Evolutionary conservation across 2,329 filamentous ascomycete genomes (phyloP).

Genomic region (Fonsecaea monophora): DNA sequence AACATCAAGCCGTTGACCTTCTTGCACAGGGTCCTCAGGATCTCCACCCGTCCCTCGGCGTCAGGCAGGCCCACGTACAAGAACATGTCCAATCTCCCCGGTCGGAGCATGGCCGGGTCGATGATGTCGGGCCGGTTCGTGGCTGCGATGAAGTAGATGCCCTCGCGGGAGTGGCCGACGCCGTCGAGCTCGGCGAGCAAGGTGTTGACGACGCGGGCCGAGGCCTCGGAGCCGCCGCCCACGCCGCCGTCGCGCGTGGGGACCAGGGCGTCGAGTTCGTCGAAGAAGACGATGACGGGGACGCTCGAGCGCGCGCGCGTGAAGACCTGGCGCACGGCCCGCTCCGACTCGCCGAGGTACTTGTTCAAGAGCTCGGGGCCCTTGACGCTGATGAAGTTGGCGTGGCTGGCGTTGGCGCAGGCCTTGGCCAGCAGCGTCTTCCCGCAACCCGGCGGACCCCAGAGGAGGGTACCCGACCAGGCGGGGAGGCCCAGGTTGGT

Average conservation of each 20-base stretch:
- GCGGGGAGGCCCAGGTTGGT: conserved; percentile 77
- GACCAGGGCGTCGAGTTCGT: conserved; percentile 92
- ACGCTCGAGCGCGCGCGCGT: conserved; percentile 82
- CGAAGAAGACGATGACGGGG: conserved; percentile 96
- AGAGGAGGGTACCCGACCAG: conserved; percentile 87
- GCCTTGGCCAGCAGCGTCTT: conserved; percentile 97
- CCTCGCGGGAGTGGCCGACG: conserved; percentile 72
- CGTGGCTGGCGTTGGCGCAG: conserved; percentile 91
- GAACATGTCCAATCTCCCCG: conserved; percentile 85
- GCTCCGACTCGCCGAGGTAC: conserved; percentile 95
- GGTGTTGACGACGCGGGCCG: conserved; percentile 89
- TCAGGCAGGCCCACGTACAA: conserved; percentile 88
- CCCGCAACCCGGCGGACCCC: conserved; percentile 95
- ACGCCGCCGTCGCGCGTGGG: conserved; percentile 79
- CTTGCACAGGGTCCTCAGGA: conserved; percentile 71
- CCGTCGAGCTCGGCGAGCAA: conserved; percentile 94
- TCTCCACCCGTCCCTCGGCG: conserved; percentile 80
- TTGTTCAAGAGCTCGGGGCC: conserved; percentile 96
- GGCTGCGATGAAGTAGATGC: conserved; percentile 92
- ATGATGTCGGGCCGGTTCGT: conserved; percentile 97
- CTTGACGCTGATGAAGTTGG: conserved; percentile 98
- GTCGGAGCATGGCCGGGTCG: conserved; percentile 90
- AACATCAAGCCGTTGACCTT: conserved; percentile 59
- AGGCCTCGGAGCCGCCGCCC: conserved; percentile 78
- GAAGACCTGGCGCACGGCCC: conserved; percentile 90